Base-by-base conservation (phyloP, 2,329 filamentous ascomycete species). In the Dactylellina drechsleri region DNA sequence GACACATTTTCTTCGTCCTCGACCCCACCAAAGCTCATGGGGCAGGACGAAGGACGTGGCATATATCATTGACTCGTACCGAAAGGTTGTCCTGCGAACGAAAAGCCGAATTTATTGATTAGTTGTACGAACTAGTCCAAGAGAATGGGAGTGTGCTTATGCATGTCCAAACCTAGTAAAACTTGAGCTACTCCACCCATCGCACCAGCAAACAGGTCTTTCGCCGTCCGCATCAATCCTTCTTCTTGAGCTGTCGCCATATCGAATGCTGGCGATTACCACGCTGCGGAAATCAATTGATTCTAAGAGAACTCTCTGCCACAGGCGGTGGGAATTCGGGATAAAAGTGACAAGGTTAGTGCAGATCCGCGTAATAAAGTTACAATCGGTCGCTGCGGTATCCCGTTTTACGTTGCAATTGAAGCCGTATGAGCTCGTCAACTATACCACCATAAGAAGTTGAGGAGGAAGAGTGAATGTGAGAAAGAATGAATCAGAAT, bases 101-200 rank as follows among this genome's bases (percentile, higher is more conserved):
- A 26, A 23, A 56, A 56, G 28, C 52, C 43, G 54, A 45, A 56
- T 53, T n/a, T 45, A 26, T 53, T 47, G 68, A 73, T 73, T 73
- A 73, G 68, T 73, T 73, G 66, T 73, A 49, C 68, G 49, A 59
- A 28, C 54, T 59, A 66, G 62, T 18, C 36, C 50, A 43, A 28
- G 41, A 52, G 53, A 47, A 45, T 62, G 40, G 31, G 26, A 59
- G 26, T 31, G 66, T 73, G 67, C 36, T 65, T 47, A 73, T 76
- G 50, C 61, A 54, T 50, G 49, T 58, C 70, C 31, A 36, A 84
- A 97, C 93, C 94, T 78, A 98, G 87, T 77, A 99, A 84, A 50
- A 99, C 95, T 83, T 99, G 95, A 16, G 95, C 94, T 79, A 98
- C 86, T 79, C 95, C 95, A 77, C 95, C 95, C 6, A 90, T 91